phyloP scores from a whole-genome alignment of 768 basidiomycete genomes.

The Solioccasus polychromus region DNA sequence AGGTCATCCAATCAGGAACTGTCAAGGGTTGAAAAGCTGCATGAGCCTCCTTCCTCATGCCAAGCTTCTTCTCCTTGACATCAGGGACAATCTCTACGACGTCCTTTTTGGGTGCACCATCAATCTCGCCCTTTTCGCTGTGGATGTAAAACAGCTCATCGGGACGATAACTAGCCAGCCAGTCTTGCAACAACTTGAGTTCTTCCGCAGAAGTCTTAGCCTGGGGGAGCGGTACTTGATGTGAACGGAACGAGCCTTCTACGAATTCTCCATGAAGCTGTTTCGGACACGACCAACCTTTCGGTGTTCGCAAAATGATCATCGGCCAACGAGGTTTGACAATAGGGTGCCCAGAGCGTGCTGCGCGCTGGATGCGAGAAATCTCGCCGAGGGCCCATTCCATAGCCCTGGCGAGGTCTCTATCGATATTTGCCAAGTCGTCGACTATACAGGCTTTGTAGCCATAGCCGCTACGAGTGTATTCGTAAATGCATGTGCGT shows the following conservation, averaged over 20 bases:
- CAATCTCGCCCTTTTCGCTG: conserved; percentile 11
- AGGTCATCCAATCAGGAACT: conserved; percentile 63
- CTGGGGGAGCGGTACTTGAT: conserved; percentile 83
- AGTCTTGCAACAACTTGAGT: conserved; percentile 58
- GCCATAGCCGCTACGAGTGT: conserved; percentile 62
- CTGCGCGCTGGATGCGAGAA: conserved; percentile 73
- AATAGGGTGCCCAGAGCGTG: conserved; percentile 71
- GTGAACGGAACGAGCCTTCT: conserved; percentile 80
- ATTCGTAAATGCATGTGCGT: not conserved
- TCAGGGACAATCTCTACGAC: conserved; percentile 61
- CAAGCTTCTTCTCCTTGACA: conserved; percentile 57
- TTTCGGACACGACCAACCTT: conserved; percentile 74
- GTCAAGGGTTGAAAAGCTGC: conserved; percentile 56
- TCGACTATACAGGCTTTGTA: conserved; percentile 86
- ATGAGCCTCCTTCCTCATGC: conserved; percentile 68
- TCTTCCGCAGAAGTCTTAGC: conserved; percentile 65
- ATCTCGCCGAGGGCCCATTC: conserved; percentile 79
- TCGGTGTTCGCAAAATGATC: conserved; percentile 82
- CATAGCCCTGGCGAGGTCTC: conserved; percentile 76
- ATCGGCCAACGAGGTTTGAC: conserved; percentile 92
- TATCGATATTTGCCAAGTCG: conserved; percentile 62
- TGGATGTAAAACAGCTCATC: conserved; percentile 57
- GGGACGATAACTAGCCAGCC: conserved; percentile 74
- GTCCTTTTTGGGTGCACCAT: conserved; percentile 52
- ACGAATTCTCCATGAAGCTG: conserved; percentile 64